Conservation (phyloP, 495 filamentous ascomycete genomes). For the Penicillium turbatum region DNA sequence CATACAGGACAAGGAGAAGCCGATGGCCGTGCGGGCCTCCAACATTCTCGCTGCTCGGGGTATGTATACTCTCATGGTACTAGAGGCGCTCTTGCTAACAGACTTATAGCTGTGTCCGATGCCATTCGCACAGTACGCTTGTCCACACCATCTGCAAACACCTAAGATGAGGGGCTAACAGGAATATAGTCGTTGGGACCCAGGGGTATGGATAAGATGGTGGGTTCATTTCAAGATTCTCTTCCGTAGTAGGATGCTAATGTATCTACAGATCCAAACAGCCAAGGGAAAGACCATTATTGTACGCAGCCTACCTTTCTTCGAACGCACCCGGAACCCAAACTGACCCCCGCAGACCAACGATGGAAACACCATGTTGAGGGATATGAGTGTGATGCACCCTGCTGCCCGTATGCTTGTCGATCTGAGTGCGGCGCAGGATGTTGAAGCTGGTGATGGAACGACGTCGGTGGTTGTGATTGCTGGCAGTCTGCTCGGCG, state of each 20-base stretch:
- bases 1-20: conserved; percentile 93
- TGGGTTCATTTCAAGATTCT: conserved; percentile 20
- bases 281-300: conserved; percentile 96
- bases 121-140: conserved; percentile 77
- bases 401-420: conserved; percentile 98
- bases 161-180: conserved; percentile 43
- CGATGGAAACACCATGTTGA: conserved; percentile 98
- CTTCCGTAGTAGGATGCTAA: conserved; percentile 21
- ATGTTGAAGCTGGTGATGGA: conserved; percentile 97
- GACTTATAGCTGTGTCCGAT: conserved; percentile 79
- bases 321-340: conserved; percentile 4
- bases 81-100: conserved; percentile 11
- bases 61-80: conserved; percentile 35
- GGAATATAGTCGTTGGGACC: conserved; percentile 60
- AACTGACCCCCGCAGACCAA: conserved; percentile 60
- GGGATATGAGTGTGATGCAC: conserved; percentile 98
- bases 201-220: conserved; percentile 96
- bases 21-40: conserved; percentile 85
- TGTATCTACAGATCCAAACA: conserved; percentile 65
- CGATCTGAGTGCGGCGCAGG: conserved; percentile 92
- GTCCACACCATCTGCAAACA: conserved; percentile 9
- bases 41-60: conserved; percentile 97
- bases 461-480: conserved; percentile 98
- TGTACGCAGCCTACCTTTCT: conserved; percentile 34
- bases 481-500: conserved; percentile 87